Evolutionary conservation across 2,329 filamentous ascomycete genomes (phyloP), one percentile per base, ranked within the genome.

Genomic region (Alternaria incomplexa): DNA sequence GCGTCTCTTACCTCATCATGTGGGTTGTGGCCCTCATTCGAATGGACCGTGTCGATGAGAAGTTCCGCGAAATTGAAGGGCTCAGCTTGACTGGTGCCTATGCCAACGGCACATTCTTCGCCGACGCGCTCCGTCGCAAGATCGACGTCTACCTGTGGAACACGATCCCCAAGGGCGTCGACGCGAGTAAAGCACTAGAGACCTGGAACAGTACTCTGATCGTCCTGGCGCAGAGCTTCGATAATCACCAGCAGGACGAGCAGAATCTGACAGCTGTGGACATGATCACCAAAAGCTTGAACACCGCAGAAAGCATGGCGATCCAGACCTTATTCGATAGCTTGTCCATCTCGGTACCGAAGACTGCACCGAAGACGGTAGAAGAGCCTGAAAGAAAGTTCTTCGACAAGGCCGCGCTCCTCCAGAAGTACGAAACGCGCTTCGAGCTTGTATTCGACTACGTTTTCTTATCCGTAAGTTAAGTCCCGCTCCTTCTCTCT

Each of bases 1-100:
- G 76, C 53, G 67, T 77, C 40, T 72, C 72, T 6, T 73, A 79
- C 40, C 72, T 79, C 23, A 70, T 80, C 55, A 69, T 75, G 46
- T 80, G 76, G 75, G 73, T 72, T n/a, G 61, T 77, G 8, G 54
- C 56, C 4, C 36, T 58, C n/a, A 22, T 58, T 7, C 46, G 47
- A 3, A 45, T 58, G 47, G 36, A 52, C 36, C 47, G 46, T 63
- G n/a, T 70, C 68, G 15, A 61, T 72, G 20, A 60, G 61, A 40
- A 63, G 56, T 25, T 53, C 73, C 11, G 58, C 59, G 17, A 58
- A 53, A 26, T 65, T 6, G 63, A 64, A 23, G 23, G 48, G 15
- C 28, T 30, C 17, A 48, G 40, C 13, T 13, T 32, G 3, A 40
- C 44, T 40, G 23, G 32, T 11, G 62, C 66, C 13, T 59, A 68